Evolutionary conservation across 2,329 filamentous ascomycete species (phyloP), one percentile per base, ranked within the genome.

Genomic region (Colletotrichum sp.): DNA sequence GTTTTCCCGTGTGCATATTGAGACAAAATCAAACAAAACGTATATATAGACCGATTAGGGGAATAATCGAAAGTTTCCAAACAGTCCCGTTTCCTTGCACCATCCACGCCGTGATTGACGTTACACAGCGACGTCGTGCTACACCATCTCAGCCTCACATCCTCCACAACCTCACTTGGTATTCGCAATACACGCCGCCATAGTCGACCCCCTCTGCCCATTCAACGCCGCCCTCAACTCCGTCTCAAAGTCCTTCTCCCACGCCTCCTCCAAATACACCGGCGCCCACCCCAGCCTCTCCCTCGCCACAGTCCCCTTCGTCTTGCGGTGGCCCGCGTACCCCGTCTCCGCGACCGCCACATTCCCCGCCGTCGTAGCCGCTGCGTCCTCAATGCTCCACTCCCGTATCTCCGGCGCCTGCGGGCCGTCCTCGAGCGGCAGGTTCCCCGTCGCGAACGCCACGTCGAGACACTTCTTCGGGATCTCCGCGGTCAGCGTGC

Each of bases 361-460:
- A 49, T 76, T 75, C 8, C 74, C 76, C 44, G 71, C 68, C 24
- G 65, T 69, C 71, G 68, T 75, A 9, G 16, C 68, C n/a, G 71
- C 77, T 16, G 78, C 68, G 63, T 79, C 76, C 28, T 67, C 60
- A 4, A 77, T 30, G 8, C 39, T 63, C 6, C 77, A 30, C 28
- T 49, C 72, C 3, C 74, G 39, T 2, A 78, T 44, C 70, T 77
- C 70, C 67, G 52, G 69, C 28, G 52, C 6, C 30, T 12, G 28
- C 18, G 78, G 75, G 4, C 63, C 70, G 5, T 32, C 64, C 24
- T 68, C 62, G 30, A 52, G 60, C 9, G 77, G 76, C 24, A 78
- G 64, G n/a, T 66, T 70, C 0, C 77, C 76, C 16, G 70, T 70
- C 26, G 64, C 77, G n/a, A 78, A 78, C 16, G 76, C 76, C 8